A percentile compares a stretch with the other conserved stretches of the same genome.
phyloP scores from a whole-genome alignment of 495 filamentous ascomycete genomes.

The Neurospora sp. region DNA sequence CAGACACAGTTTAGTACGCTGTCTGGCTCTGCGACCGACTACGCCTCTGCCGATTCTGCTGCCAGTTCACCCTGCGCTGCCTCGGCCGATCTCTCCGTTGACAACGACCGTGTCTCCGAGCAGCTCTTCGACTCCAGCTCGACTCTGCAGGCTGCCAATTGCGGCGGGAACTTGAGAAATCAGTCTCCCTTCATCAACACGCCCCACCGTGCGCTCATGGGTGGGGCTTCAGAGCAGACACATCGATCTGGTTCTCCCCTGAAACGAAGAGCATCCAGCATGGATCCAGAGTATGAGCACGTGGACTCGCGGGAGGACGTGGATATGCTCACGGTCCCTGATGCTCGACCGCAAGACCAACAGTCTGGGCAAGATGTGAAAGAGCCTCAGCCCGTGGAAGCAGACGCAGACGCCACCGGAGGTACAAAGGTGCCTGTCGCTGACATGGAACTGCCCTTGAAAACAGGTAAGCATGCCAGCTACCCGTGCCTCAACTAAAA shows the following conservation, averaged over 20 bases:
- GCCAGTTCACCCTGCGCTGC: conserved; percentile 63
- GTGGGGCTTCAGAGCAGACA: conserved; percentile 38
- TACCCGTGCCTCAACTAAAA: background rate
- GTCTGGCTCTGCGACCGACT: conserved; percentile 35
- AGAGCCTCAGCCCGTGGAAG: background rate
- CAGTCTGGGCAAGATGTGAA: background rate
- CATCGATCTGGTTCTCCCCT: conserved; percentile 46
- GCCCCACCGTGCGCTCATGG: conserved; percentile 40
- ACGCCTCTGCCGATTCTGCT: conserved; percentile 33
- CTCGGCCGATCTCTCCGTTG: conserved; percentile 60
- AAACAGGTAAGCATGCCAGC: conserved; percentile 11
- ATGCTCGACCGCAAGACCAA: conserved; percentile 1
- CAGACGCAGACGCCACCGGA: background rate
- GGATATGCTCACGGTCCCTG: conserved; percentile 32
- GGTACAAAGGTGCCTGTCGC: background rate
- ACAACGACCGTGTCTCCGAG: conserved; percentile 49
- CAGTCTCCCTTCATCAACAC: conserved; percentile 32
- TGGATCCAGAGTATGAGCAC: conserved; percentile 32
- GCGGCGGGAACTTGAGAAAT: conserved; percentile 14
- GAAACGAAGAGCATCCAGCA: conserved; percentile 44
- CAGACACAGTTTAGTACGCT: conserved; percentile 35
- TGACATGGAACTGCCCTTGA: conserved; percentile 5
- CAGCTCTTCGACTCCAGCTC: conserved; percentile 19
- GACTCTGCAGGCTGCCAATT: conserved; percentile 10
- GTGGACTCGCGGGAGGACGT: conserved; percentile 34